Conservation (phyloP, 768 basidiomycete genomes). For the Leccinum uliginosum region DNA sequence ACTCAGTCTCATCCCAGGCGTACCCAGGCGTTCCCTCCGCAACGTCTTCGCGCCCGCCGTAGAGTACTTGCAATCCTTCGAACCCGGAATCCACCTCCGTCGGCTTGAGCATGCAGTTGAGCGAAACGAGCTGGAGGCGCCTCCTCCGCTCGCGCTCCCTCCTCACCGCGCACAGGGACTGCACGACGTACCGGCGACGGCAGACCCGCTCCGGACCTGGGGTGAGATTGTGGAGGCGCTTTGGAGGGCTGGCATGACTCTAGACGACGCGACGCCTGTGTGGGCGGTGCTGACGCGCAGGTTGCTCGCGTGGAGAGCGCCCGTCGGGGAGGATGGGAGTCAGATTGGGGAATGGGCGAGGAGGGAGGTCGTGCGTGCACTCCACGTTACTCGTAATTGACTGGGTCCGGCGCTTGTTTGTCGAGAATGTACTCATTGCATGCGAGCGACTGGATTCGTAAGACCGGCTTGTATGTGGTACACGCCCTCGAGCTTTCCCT, state of each 20-base stretch:
- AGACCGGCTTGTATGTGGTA: background rate
- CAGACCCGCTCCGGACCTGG: conserved; percentile 40
- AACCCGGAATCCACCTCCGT: conserved; percentile 17
- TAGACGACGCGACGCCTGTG: conserved; percentile 21
- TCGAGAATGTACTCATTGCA: background rate
- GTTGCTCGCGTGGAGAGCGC: background rate
- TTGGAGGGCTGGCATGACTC: conserved; percentile 23
- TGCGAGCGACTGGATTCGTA: background rate
- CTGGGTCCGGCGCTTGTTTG: background rate
- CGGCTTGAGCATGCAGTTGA: background rate
- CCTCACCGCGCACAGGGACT: background rate
- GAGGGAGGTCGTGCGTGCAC: conserved; percentile 9
- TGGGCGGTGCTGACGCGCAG: conserved; percentile 42
- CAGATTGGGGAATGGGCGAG: conserved; percentile 47
- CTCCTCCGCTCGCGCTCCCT: conserved; percentile 13
- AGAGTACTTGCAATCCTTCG: conserved; percentile 27
- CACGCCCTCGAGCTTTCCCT: background rate
- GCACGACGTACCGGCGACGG: conserved; percentile 29
- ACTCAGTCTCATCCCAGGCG: conserved; percentile 32
- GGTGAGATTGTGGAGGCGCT: conserved; percentile 50
- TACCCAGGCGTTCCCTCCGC: conserved; percentile 23
- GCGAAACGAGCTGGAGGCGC: background rate
- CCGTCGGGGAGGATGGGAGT: background rate
- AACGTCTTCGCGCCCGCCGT: conserved; percentile 30
- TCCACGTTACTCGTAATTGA: conserved; percentile 1